Evolutionary conservation across 139 green algal species (phyloP), one percentile per base, ranked within the genome.

Genomic region (Yamagishiella unicocca): DNA sequence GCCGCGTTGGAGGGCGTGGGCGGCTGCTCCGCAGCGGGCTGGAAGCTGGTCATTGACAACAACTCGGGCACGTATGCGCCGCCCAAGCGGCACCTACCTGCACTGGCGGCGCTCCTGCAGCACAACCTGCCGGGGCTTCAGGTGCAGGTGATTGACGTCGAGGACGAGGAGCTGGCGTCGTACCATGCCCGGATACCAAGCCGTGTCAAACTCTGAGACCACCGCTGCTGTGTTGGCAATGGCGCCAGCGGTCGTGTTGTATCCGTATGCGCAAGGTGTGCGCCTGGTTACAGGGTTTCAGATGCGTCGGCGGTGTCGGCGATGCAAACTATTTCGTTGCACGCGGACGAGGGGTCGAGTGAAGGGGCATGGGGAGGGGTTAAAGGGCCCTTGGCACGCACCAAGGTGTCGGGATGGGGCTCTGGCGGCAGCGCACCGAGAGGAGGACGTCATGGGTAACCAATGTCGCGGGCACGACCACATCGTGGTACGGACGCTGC

Each of bases 61-160:
- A 91, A 91, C 33, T 78, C 66, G 33, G 46, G 82, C 33, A 87
- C 66, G 5, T 91, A 87, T n/a, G 88, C 88, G 33, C 88, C 88
- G 1, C 14, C 50, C 14, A 43, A 31, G 25, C 21, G 6, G 40
- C 33, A 29, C 33, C 62, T 86, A 62, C 40, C n/a, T 2, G 12
- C 45, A 35, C 17, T 86, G 6, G 43, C 22, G 17, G 29, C 19
- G 8, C 79, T 85, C 40, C 42, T 85, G 29, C 9, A 45, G 12
- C 46, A 61, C 42, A 85, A 76, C 79, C 35, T 85, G 9, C 61
- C 61, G 27, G 79, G 79, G 12, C 61, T 85, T 40, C 27, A 17
- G 14, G 79, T 85, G 61, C 40, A 64, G 79, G n/a, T 35, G 40
- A 2, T 85, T 12, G 61, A 35, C 27, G 2, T 6, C 3, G 25